Percentiles rank a stretch among this genome's conserved stretches.
Evolutionary conservation across 2,329 filamentous ascomycete species (phyloP).

Genomic region (Cytospora piceae): DNA sequence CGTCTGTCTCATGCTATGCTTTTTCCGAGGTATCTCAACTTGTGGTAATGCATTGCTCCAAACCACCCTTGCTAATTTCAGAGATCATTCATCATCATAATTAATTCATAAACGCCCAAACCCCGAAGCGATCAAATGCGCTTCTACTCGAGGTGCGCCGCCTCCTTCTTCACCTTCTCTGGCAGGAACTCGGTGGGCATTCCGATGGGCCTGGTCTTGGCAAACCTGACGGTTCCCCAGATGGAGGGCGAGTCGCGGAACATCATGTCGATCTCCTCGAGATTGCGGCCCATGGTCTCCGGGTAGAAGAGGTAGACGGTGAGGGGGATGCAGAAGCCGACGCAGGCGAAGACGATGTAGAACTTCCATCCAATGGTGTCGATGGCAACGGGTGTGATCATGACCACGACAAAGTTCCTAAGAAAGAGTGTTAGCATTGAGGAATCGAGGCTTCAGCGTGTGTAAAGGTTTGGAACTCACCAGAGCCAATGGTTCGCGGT

Average conservation of each 20-base stretch:
- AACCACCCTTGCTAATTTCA: neutral
- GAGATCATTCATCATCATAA: neutral
- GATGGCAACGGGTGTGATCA: conserved; percentile 52
- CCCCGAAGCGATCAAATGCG: neutral
- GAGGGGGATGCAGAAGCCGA: conserved; percentile 49
- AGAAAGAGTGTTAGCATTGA: neutral
- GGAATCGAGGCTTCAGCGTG: neutral
- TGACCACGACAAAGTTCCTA: conserved; percentile 50
- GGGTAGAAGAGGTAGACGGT: conserved; percentile 51
- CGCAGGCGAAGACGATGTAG: conserved; percentile 54
- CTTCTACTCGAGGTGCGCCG: conserved; percentile 21
- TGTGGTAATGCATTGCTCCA: neutral
- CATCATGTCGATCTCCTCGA: conserved; percentile 51
- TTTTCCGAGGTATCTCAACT: conserved; percentile 9
- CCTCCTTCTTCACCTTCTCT: conserved; percentile 23
- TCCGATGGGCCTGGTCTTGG: conserved; percentile 39
- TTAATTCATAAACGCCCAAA: neutral
- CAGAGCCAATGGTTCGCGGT: conserved; percentile 59
- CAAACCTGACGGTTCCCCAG: conserved; percentile 43
- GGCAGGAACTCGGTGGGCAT: conserved; percentile 29
- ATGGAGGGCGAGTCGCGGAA: conserved; percentile 47
- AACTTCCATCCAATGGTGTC: conserved; percentile 55
- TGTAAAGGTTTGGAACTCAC: conserved; percentile 34
- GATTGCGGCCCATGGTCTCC: conserved; percentile 54
- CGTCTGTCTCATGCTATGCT: neutral